Evolutionary conservation across 768 basidiomycete genomes (phyloP), one percentile per base, ranked within the genome.

Genomic region (Suillus spraguei): DNA sequence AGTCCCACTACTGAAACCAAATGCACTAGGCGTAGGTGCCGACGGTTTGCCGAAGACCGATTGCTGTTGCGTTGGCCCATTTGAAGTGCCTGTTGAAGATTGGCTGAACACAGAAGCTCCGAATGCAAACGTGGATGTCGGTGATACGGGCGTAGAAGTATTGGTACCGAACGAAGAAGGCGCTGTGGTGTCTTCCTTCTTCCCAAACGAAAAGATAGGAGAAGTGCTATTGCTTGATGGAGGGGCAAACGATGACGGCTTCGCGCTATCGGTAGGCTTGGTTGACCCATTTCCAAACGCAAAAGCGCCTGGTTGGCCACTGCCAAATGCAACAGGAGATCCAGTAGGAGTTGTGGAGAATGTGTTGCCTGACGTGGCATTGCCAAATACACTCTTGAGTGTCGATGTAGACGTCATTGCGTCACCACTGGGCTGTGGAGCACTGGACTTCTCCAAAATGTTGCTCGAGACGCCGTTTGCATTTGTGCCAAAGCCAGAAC

Each of bases 1-100:
- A 53, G 39, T 39, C 7, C 36, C 28, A 54, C 50, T 46, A 2
- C 74, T 74, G 64, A 80, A 79, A 35, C 76, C 76, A 65, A 79
- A 76, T 11, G 74, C 66, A 63, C 69, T 73, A 2, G 75, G 65
- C 5, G 69, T 65, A 14, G 61, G n/a, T 39, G 66, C 66, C n/a
- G 65, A 14, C 11, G 75, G 60, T 42, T 75, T 75, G 22, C 70
- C 67, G 62, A 75, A 75, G 22, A 65, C 46, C 22, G 73, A 68
- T 10, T 71, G 61, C 38, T 39, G n/a, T 22, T 53, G 49, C 10
- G 66, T 46, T 33, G 72, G 38, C 32, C 39, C 36, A n/a, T 62
- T 65, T 22, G 67, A 60, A 47, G 41, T 60, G 22, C 53, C 33
- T 14, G 38, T 13, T 5, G 38, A 58, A 14, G 39, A 39, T 28